These are phyloP conservation scores for Cryptococcus deneoformans DNA, from an alignment of 1,284 basidiomycete genomes.

Conservation along the genomic window DNA sequence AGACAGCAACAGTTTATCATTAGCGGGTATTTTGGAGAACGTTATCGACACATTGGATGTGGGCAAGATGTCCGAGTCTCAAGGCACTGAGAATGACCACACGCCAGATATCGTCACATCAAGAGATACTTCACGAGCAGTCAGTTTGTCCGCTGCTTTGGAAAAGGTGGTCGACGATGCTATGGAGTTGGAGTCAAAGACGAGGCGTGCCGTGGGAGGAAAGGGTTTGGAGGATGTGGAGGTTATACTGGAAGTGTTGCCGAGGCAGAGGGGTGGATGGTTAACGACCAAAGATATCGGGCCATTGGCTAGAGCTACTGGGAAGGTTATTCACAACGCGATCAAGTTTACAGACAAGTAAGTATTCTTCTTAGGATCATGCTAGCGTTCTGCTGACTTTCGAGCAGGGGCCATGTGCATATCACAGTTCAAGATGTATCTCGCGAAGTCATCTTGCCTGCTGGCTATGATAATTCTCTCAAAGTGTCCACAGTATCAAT, in stretches of 20 bases:
- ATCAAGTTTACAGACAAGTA: conserved; percentile 34
- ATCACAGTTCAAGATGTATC: conserved; percentile 36
- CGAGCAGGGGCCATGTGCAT: conserved; percentile 28
- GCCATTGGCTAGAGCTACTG: conserved; percentile 24
- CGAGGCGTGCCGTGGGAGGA: conserved; percentile 23
- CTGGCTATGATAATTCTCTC: conserved; percentile 35
- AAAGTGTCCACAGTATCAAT: conserved; percentile 26
- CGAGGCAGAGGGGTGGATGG: conserved; percentile 33
- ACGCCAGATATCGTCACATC: conserved; percentile 4
- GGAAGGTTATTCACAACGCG: conserved; percentile 35
- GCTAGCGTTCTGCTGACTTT: neutral
- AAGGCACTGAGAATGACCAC: conserved; percentile 6
- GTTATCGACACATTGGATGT: conserved; percentile 39
- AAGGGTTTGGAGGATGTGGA: conserved; percentile 32
- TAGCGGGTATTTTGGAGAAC: conserved; percentile 47
- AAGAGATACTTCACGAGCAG: neutral
- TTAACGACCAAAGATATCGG: conserved; percentile 24
- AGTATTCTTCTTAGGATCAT: neutral
- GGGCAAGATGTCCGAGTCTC: conserved; percentile 12
- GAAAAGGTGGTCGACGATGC: conserved; percentile 31
- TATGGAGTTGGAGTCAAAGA: conserved; percentile 24
- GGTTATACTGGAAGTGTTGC: conserved; percentile 38
- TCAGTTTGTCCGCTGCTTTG: conserved; percentile 20
- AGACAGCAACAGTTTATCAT: conserved; percentile 42
- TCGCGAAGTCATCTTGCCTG: conserved; percentile 26